Percentiles rank a stretch among this genome's conserved stretches.
Conservation (phyloP, 345 rosid genomes). For the Acer saccharum region DNA sequence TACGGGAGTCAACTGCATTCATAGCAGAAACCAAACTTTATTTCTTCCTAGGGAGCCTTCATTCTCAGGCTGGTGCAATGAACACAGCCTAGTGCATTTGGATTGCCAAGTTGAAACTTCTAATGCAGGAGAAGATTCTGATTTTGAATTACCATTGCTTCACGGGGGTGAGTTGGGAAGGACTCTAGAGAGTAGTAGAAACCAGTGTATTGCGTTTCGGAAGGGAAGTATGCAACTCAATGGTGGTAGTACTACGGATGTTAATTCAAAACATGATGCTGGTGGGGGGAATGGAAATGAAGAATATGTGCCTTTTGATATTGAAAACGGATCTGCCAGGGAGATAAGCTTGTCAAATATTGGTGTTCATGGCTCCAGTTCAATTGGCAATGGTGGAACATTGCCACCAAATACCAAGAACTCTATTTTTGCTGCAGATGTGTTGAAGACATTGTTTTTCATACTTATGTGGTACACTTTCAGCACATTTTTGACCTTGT, state of each 20-base stretch:
- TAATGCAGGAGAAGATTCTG: conserved; percentile 27
- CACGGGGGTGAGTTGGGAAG: conserved; percentile 27
- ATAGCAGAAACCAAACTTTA: conserved; percentile 26
- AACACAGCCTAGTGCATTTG: conserved; percentile 29
- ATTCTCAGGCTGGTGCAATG: conserved; percentile 44
- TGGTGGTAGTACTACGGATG: conserved; percentile 34
- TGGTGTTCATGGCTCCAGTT: conserved; percentile 37
- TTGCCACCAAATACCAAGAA: conserved; percentile 38
- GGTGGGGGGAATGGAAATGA: conserved; percentile 34
- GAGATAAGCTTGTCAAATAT: conserved; percentile 36
- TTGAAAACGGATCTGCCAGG: conserved; percentile 55
- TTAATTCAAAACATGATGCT: conserved; percentile 26
- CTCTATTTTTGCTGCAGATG: conserved; percentile 62
- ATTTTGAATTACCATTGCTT: conserved; percentile 40
- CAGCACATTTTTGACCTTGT: conserved; percentile 99
- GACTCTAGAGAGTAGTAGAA: conserved; percentile 25
- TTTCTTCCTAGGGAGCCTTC: conserved; percentile 42
- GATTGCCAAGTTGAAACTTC: conserved; percentile 18
- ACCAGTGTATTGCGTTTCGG: conserved; percentile 27
- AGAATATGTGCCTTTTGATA: conserved; percentile 51
- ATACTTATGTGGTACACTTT: conserved; percentile 98
- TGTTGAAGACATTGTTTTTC: conserved; percentile 87
- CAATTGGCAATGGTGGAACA: conserved; percentile 29
- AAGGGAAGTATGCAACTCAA: conserved; percentile 51
- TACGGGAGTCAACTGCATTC: conserved; percentile 15